Evolutionary conservation across 768 basidiomycete genomes (phyloP), one percentile per base, ranked within the genome.

Genomic region (Collybiopsis confluens): DNA sequence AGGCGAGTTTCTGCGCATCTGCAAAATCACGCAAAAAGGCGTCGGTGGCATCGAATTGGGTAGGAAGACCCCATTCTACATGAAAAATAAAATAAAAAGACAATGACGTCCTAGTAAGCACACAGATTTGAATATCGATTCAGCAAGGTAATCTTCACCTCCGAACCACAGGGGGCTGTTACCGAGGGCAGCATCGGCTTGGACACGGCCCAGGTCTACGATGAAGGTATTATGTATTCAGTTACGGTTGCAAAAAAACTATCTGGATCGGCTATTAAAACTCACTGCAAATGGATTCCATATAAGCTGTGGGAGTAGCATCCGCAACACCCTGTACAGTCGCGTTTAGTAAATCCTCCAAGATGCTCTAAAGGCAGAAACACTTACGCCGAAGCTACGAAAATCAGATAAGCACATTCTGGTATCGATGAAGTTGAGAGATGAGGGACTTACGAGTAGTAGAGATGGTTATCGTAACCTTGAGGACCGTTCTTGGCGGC

Each of bases 401-500:
- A 4, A 48, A 18, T 60, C 26, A 56, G 9, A 49, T 58, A n/a
- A 54, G 54, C 40, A 30, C 36, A 41, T n/a, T n/a, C n/a, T n/a
- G n/a, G n/a, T n/a, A n/a, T n/a, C n/a, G n/a, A n/a, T n/a, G n/a
- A n/a, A n/a, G n/a, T n/a, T n/a, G n/a, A n/a, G n/a, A 20, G 33
- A 27, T 11, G 13, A 10, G 18, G 28, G 8, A 67, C 83, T 63
- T 61, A 86, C 82, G 73, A 80, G 62, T 88, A 90, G 64, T 90
- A 92, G 15, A 92, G 63, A 66, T 91, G 90, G 51, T 89, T 86
- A 60, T 92, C 90, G 58, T 91, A 92, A 23, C 69, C 71, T 59
- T 87, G 85, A 11, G 88, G 85, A 1, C 90, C 90, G 40, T 78
- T 76, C 4, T 77, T 75, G 23, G 84, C 88, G 46, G 81, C 73